phyloP scores from a whole-genome alignment of 1,284 basidiomycete genomes.

The Heliocybe sulcata region DNA sequence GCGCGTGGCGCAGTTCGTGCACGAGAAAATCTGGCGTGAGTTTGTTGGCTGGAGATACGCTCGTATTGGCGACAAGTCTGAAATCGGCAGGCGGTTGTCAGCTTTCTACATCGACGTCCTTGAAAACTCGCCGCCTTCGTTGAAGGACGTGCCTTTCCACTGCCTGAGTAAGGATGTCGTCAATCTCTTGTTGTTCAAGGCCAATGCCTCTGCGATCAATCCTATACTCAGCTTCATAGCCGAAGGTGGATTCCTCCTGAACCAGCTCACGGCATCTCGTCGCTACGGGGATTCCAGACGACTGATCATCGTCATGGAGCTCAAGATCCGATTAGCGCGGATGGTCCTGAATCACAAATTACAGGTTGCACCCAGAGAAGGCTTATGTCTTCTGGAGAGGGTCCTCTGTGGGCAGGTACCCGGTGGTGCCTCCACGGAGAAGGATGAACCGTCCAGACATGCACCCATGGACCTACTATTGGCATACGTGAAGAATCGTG shows the following conservation, averaged over 20 bases:
- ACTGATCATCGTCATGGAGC: conserved; percentile 62
- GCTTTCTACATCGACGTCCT: conserved; percentile 63
- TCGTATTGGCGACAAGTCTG: conserved; percentile 72
- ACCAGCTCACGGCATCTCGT: conserved; percentile 51
- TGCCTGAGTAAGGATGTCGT: conserved; percentile 54
- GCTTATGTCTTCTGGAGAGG: conserved; percentile 67
- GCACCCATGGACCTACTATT: conserved; percentile 71
- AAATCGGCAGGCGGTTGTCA: conserved; percentile 65
- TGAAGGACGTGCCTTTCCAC: conserved; percentile 47
- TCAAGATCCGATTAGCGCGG: conserved; percentile 55
- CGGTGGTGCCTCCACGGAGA: conserved; percentile 40
- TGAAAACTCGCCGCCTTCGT: conserved; percentile 47
- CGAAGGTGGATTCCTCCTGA: conserved; percentile 50
- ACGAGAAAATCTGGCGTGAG: conserved; percentile 82
- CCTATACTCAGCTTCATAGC: conserved; percentile 68
- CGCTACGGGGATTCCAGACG: conserved; percentile 63
- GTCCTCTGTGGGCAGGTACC: conserved; percentile 56
- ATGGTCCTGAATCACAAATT: conserved; percentile 60
- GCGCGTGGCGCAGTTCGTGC: conserved; percentile 70
- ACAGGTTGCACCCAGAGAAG: conserved; percentile 28
- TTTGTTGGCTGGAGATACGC: conserved; percentile 79
- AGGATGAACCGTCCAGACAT: conserved; percentile 35
- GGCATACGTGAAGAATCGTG: conserved; percentile 54
- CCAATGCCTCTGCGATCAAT: conserved; percentile 67
- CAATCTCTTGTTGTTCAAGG: conserved; percentile 61